A percentile compares a stretch with the other conserved stretches of the same genome.
Conservation (phyloP, 1,139 yeast species). For the Zhuliangozyma parablackwelliae region DNA sequence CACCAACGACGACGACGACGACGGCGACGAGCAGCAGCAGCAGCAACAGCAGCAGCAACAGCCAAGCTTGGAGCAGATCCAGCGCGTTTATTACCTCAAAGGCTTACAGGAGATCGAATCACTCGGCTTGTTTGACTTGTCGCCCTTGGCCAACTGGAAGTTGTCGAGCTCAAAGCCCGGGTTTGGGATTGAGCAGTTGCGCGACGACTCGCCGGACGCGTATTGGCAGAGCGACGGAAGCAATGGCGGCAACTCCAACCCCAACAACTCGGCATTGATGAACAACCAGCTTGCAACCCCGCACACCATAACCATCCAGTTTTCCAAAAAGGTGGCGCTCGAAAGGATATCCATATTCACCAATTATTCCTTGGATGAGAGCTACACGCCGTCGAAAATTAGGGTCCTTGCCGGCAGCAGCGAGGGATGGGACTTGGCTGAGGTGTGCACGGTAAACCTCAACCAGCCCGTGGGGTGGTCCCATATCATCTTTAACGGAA, state of each 20-base stretch:
- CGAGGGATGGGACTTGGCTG: constrained; percentile 70
- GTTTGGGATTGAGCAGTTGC: constrained; percentile 61
- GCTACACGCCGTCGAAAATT: constrained; percentile 83
- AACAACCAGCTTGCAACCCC: constrained; percentile 61
- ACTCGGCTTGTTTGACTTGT: constrained; percentile 63
- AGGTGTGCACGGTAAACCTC: constrained; percentile 64
- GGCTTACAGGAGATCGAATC: constrained; percentile 57
- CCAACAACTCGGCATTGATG: constrained; percentile 21
- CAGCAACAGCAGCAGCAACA: constrained; percentile 11
- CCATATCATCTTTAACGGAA: constrained; percentile 61
- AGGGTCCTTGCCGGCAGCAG: constrained; percentile 79
- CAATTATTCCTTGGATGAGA: constrained; percentile 70
- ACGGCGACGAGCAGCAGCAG: background rate
- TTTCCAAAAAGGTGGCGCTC: constrained; percentile 71
- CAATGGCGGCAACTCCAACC: constrained; percentile 20
- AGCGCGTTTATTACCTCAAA: constrained; percentile 37
- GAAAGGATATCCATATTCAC: constrained; percentile 69
- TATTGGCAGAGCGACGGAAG: constrained; percentile 96
- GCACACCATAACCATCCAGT: constrained; percentile 75
- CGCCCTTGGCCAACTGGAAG: constrained; percentile 82
- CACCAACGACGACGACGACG: constrained; percentile 4
- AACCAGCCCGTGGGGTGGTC: constrained; percentile 86
- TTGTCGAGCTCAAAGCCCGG: constrained; percentile 76
- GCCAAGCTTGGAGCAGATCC: constrained; percentile 36
- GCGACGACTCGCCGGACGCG: constrained; percentile 69